These are phyloP conservation scores for Diaporthe vaccinii DNA, from an alignment of 2,329 filamentous ascomycete genomes.

Conservation along the genomic window DNA sequence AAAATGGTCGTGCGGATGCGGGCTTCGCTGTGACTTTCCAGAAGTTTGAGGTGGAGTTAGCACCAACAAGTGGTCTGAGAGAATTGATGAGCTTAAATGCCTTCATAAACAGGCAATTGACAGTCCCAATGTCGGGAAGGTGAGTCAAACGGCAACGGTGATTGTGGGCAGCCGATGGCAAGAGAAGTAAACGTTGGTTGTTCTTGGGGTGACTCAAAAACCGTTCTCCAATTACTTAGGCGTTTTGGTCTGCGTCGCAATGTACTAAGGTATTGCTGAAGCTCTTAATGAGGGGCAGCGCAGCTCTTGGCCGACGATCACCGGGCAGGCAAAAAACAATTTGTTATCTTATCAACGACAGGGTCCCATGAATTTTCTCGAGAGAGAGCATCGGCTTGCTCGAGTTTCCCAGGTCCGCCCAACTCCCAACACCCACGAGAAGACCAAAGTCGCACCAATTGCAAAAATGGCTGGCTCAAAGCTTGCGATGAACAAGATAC, in stretches of 20 bases:
- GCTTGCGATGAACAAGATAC: slow-evolving; percentile 79
- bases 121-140: neutral
- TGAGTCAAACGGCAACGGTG: slow-evolving; percentile 14
- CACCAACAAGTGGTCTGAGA: slow-evolving; percentile 46
- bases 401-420: neutral
- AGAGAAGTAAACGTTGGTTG: neutral
- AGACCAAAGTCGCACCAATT: neutral
- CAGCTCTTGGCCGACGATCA: neutral
- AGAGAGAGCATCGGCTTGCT: neutral
- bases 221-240: neutral
- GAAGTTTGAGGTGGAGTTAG: slow-evolving; percentile 39
- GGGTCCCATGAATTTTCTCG: slow-evolving; percentile 19
- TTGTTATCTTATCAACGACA: slow-evolving; percentile 28
- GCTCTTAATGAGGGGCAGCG: slow-evolving; percentile 19
- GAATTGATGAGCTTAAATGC: slow-evolving; percentile 41
- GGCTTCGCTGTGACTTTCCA: slow-evolving; percentile 27
- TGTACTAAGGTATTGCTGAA: slow-evolving; percentile 10
- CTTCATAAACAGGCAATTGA: slow-evolving; percentile 46
- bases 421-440: neutral
- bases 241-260: neutral
- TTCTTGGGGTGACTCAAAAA: slow-evolving; percentile 31
- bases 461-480: slow-evolving; percentile 35
- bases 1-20: slow-evolving; percentile 36
- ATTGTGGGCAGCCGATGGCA: neutral
- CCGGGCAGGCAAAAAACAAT: slow-evolving; percentile 19